A percentile compares a stretch with the other conserved stretches of the same genome.
Conservation (phyloP, 306 rosid species). For the Fragaria nilgerrensis region DNA sequence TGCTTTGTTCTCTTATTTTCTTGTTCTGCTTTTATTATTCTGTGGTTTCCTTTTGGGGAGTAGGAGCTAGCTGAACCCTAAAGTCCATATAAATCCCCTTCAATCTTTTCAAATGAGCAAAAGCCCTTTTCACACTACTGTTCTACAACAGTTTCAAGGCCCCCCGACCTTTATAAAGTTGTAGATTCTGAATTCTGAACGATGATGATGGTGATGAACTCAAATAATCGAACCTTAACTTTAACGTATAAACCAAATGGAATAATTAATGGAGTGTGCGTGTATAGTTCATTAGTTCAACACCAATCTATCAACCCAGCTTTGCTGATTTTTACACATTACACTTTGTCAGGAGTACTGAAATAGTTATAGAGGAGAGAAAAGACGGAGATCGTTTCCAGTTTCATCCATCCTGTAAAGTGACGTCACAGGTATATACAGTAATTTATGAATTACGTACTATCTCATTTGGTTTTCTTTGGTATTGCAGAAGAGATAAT, state of each 20-base stretch:
- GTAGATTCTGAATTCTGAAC: background rate
- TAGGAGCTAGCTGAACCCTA: slow-evolving; percentile 31
- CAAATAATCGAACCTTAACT: background rate
- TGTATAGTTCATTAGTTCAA: no score
- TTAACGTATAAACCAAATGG: background rate
- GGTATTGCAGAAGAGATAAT: background rate
- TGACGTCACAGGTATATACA: no score
- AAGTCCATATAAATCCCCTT: slow-evolving; percentile 15
- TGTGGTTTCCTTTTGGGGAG: slow-evolving; percentile 70
- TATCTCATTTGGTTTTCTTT: background rate
- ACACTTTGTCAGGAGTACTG: no score
- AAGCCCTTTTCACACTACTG: slow-evolving; percentile 40
- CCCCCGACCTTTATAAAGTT: background rate
- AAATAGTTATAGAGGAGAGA: no score
- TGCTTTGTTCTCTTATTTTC: background rate
- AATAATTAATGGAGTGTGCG: background rate
- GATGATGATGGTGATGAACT: background rate
- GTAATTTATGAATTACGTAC: no score
- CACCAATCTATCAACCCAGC: no score
- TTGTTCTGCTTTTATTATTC: slow-evolving; percentile 30
- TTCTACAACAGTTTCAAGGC: background rate
- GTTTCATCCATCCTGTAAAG: no score
- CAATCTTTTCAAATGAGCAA: slow-evolving; percentile 17
- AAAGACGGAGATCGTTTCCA: no score
- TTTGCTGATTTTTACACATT: no score